A percentile compares a stretch with the other conserved stretches of the same genome.
These are phyloP conservation scores for Fusarium sp. DNA, from an alignment of 2,329 filamentous ascomycete species.

Conservation along the genomic window DNA sequence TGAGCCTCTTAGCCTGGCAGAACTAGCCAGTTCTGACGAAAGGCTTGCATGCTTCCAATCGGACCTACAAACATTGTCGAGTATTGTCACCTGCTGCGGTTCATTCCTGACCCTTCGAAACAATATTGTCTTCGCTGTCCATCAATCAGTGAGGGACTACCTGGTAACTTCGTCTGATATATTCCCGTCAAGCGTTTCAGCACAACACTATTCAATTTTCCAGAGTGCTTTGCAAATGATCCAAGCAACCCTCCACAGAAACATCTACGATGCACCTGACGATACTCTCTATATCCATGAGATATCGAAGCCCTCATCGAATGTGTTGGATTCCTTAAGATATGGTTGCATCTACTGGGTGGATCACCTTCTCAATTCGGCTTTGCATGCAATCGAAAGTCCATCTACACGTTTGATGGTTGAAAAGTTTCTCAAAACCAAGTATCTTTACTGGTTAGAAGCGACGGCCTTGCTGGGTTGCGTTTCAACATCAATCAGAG, in stretches of 20 bases:
- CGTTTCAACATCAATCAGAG: not conserved
- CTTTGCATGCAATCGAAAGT: accelerated
- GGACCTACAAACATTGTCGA: not conserved
- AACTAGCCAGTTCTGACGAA: not conserved
- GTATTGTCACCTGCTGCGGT: not conserved
- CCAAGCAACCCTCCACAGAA: not conserved
- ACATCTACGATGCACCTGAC: not conserved
- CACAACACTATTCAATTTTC: not conserved
- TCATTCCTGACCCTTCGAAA: not conserved
- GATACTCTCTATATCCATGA: not conserved
- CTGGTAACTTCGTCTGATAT: accelerated
- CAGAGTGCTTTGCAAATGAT: accelerated
- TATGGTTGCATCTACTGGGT: not conserved
- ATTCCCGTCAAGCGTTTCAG: not conserved
- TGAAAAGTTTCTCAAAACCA: accelerated
- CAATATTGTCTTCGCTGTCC: not conserved
- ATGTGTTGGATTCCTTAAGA: accelerated
- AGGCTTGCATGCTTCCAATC: not conserved
- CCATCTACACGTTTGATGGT: accelerated
- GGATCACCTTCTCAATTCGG: not conserved
- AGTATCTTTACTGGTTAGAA: not conserved
- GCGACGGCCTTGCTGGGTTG: accelerated
- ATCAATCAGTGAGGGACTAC: not conserved
- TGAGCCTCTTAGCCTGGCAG: not conserved
- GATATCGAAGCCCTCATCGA: accelerated